Conservation (phyloP, 768 basidiomycete genomes). For the Naematelia encephala region DNA sequence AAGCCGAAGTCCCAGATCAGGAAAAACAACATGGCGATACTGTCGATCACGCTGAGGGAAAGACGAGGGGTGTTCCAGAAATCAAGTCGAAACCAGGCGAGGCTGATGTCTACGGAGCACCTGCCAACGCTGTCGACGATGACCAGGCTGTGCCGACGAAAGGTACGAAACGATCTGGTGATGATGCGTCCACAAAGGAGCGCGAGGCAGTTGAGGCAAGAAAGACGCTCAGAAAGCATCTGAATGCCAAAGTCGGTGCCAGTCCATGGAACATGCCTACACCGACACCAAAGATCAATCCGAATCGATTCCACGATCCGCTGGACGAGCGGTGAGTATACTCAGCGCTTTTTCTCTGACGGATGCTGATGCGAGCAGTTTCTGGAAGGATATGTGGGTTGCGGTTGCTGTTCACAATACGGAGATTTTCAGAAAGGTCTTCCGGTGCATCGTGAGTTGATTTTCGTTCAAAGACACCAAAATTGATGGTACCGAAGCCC, state of each 20-base stretch:
- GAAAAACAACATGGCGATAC: slow-evolving; percentile 46
- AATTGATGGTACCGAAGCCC: slow-evolving; percentile 53
- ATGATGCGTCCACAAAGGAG: slow-evolving; percentile 49
- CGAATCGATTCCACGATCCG: slow-evolving; percentile 82
- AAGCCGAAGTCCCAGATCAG: slow-evolving; percentile 39
- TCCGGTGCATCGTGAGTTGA: slow-evolving; percentile 64
- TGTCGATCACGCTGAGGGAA: slow-evolving; percentile 46
- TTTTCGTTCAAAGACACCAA: background rate
- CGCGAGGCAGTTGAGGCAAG: slow-evolving; percentile 56
- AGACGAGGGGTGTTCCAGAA: slow-evolving; percentile 30
- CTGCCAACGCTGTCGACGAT: slow-evolving; percentile 57
- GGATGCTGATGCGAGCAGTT: slow-evolving; percentile 49
- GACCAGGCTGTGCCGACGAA: slow-evolving; percentile 57
- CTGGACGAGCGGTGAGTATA: slow-evolving; percentile 58
- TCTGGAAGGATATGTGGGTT: slow-evolving; percentile 89
- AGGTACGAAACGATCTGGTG: slow-evolving; percentile 52
- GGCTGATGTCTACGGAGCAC: slow-evolving; percentile 56
- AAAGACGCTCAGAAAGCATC: slow-evolving; percentile 59
- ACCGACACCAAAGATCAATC: slow-evolving; percentile 67
- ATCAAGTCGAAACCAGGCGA: slow-evolving; percentile 28
- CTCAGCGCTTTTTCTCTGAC: background rate
- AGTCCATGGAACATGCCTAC: slow-evolving; percentile 65
- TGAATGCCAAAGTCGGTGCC: slow-evolving; percentile 57
- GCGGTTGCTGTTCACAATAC: slow-evolving; percentile 87
- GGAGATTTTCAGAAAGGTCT: slow-evolving; percentile 91